A percentile compares a stretch with the other conserved stretches of the same genome.
Conservation (phyloP, 495 filamentous ascomycete species). For the Pyrenula massariospora region DNA sequence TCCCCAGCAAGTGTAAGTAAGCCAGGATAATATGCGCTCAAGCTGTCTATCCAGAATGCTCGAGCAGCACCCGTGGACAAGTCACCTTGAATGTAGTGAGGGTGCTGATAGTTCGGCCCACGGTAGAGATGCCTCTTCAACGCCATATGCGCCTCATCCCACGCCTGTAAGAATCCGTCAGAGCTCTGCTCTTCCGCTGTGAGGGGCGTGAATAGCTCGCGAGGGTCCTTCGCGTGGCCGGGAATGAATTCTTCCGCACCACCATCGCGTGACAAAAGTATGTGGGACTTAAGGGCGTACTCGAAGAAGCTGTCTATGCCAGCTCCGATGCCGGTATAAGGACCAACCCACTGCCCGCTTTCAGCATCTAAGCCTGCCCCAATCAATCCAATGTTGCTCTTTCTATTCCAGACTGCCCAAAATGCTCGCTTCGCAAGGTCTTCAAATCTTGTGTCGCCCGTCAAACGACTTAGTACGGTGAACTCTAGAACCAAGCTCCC, state of each 20-base stretch:
- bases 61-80: slow-evolving; percentile 69
- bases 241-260: slow-evolving; percentile 17
- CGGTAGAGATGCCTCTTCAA: slow-evolving; percentile 78
- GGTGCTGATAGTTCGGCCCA: slow-evolving; percentile 57
- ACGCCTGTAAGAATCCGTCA: slow-evolving; percentile 68
- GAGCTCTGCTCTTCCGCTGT: slow-evolving; percentile 56
- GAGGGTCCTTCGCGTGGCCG: slow-evolving; percentile 8
- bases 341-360: slow-evolving; percentile 76
- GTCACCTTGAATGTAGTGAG: slow-evolving; percentile 86
- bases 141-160: slow-evolving; percentile 73
- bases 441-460: slow-evolving; percentile 77
- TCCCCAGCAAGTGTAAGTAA: slow-evolving; percentile 79
- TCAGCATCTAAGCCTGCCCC: slow-evolving; percentile 90
- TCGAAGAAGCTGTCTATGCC: slow-evolving; percentile 97
- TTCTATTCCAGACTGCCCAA: slow-evolving; percentile 83
- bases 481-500: slow-evolving; percentile 92
- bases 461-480: slow-evolving; percentile 77
- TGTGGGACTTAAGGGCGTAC: slow-evolving; percentile 88
- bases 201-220: slow-evolving; percentile 27
- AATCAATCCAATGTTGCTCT: slow-evolving; percentile 77
- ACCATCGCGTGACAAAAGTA: slow-evolving; percentile 63
- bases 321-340: slow-evolving; percentile 84
- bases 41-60: slow-evolving; percentile 88
- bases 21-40: slow-evolving; percentile 90
- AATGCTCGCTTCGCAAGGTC: slow-evolving; percentile 83